phyloP scores from a whole-genome alignment of 768 basidiomycete species.

The Tulasnella sp. region DNA sequence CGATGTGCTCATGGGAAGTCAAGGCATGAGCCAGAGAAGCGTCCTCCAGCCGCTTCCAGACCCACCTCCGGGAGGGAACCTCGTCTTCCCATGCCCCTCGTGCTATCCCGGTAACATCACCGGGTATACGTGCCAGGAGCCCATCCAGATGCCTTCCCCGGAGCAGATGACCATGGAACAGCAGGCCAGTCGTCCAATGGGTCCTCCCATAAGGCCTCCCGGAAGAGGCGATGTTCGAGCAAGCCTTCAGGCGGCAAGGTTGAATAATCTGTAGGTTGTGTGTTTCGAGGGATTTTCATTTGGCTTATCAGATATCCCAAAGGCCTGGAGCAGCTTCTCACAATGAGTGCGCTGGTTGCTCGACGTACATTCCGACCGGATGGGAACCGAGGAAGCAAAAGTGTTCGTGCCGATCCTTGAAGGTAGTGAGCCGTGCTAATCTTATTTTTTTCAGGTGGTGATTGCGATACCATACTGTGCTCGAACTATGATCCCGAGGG shows the following conservation, averaged over 20 bases:
- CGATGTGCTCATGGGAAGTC: not conserved
- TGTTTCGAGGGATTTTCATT: not conserved
- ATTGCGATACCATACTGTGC: constrained; percentile 8
- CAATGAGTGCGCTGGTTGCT: constrained; percentile 4
- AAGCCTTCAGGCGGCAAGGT: not conserved
- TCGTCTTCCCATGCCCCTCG: constrained; percentile 13
- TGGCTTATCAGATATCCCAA: not conserved
- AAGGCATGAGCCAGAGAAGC: constrained; percentile 3
- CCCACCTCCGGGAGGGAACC: not conserved
- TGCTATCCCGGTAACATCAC: constrained; percentile 8
- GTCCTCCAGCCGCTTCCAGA: not conserved
- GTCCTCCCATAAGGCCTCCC: constrained; percentile 1
- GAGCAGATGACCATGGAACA: constrained; percentile 9
- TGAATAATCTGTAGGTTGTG: constrained; percentile 7
- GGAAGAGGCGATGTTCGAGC: constrained; percentile 1
- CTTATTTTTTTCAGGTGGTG: not conserved
- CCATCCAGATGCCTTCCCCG: not conserved
- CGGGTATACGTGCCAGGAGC: constrained; percentile 5
- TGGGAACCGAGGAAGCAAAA: constrained; percentile 3
- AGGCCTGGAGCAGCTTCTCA: constrained; percentile 11
- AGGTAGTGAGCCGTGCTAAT: too few relatives aligned
- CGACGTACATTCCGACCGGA: constrained; percentile 9
- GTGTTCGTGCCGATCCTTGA: not conserved
- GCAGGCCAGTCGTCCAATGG: constrained; percentile 9
- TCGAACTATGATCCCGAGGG: constrained; percentile 8